Evolutionary conservation across 805 yeast species (phyloP).

Genomic region (Ogataea pignaliae): DNA sequence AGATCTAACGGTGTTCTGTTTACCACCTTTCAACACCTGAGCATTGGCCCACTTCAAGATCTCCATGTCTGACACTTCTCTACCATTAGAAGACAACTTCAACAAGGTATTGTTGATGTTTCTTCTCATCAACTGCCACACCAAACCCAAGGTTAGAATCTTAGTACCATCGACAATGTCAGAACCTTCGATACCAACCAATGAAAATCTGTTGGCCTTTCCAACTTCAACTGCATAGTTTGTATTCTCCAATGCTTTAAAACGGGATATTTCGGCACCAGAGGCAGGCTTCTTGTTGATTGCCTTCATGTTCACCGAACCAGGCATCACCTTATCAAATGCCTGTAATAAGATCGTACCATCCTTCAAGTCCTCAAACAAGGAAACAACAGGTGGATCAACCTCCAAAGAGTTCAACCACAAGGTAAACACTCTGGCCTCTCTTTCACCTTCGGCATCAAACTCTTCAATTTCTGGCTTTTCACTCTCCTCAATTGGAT

Average conservation of each 20-base stretch:
- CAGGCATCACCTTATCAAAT: constrained; percentile 92
- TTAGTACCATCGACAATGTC: constrained; percentile 94
- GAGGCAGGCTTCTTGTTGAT: constrained; percentile 79
- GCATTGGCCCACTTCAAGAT: constrained; percentile 92
- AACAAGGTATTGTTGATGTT: constrained; percentile 84
- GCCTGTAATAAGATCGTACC: constrained; percentile 89
- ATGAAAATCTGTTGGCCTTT: constrained; percentile 83
- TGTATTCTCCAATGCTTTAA: constrained; percentile 96
- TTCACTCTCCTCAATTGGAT: constrained; percentile 88
- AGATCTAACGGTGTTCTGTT: constrained; percentile 64
- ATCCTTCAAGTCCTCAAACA: constrained; percentile 93
- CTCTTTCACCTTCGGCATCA: constrained; percentile 99
- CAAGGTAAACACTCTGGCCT: constrained; percentile 95
- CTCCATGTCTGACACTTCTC: constrained; percentile 76
- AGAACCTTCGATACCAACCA: constrained; percentile 97
- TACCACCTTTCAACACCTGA: constrained; percentile 83
- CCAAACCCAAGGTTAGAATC: constrained; percentile 83
- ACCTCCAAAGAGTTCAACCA: constrained; percentile 97
- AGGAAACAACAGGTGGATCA: constrained; percentile 85
- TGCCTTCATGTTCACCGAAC: constrained; percentile 72
- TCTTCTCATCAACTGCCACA: constrained; percentile 98
- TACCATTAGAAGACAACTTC: constrained; percentile 65
- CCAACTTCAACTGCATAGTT: constrained; percentile 98
- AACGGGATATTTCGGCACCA: constrained; percentile 76
- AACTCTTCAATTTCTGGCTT: constrained; percentile 94